These are phyloP conservation scores for Fraxinus velutina DNA, from an alignment of 305 asterid genomes.

Conservation along the genomic window DNA sequence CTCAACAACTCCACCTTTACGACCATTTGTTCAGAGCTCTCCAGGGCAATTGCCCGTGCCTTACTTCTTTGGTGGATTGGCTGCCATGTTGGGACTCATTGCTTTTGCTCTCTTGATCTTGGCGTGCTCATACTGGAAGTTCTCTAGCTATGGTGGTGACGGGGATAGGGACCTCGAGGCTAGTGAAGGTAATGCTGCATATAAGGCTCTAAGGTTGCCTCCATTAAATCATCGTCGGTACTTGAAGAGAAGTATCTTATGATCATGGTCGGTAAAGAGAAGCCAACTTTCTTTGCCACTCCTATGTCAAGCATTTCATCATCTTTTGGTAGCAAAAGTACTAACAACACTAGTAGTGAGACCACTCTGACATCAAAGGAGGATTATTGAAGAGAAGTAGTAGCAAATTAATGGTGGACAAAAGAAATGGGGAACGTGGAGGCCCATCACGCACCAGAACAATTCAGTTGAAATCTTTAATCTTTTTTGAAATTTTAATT, in stretches of 20 bases:
- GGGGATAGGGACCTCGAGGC: slow-evolving; percentile 28
- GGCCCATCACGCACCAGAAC: background rate
- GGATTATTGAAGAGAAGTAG: background rate
- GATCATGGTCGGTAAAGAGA: slow-evolving; percentile 50
- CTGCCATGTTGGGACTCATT: slow-evolving; percentile 48
- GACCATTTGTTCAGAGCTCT: slow-evolving; percentile 14
- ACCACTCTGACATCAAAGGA: slow-evolving; percentile 1
- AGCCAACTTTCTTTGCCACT: slow-evolving; percentile 49
- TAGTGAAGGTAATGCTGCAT: slow-evolving; percentile 19
- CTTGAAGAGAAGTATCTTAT: slow-evolving; percentile 42
- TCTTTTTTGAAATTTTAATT: background rate
- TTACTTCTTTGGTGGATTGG: slow-evolving; percentile 47
- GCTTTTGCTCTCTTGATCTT: slow-evolving; percentile 43
- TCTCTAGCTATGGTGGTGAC: slow-evolving; percentile 13
- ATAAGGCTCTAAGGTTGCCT: background rate
- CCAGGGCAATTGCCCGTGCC: slow-evolving; percentile 52
- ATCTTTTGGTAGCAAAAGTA: slow-evolving; percentile 26
- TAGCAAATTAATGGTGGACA: background rate
- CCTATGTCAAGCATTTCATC: slow-evolving; percentile 31
- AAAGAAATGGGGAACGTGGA: slow-evolving; percentile 4
- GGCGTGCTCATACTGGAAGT: slow-evolving; percentile 51
- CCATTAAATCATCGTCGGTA: slow-evolving; percentile 10
- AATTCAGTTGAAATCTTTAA: background rate
- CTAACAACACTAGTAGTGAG: background rate
- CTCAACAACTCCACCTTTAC: background rate